Evolutionary conservation across 495 filamentous ascomycete genomes (phyloP), one percentile per base, ranked within the genome.

Genomic region (Podospora sp.): DNA sequence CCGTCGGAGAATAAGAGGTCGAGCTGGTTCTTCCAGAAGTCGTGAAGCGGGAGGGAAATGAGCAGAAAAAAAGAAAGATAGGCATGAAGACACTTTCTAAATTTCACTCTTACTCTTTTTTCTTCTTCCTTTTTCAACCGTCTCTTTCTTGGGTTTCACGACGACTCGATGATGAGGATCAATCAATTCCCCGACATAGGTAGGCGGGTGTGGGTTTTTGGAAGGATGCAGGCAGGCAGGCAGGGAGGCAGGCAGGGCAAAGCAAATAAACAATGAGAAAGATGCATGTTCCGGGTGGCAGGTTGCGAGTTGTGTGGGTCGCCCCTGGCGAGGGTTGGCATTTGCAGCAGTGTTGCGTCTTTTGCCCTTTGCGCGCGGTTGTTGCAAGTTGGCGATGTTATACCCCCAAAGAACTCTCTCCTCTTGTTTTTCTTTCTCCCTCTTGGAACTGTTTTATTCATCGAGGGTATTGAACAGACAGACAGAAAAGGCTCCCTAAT

Each of bases 1-100:
- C 71, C 75, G 71, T 75, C 77, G 62, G 78, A 78, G 73, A 78
- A 81, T 76, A 86, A 87, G 80, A 78, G 85, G 69, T 83, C 78
- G 72, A 84, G 82, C 68, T 87, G 84, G 84, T 87, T 86, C 74
- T 86, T 87, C 74, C 79, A 84, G 69, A 83, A 82, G 76, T 82
- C 76, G 55, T 77, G 24, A 73, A 65, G 58, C 46, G 21, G 22
- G 40, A 46, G 40, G 16, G 40, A 46, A 11, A 16, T 22, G 26
- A 29, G 2, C 16, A 24, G n/a, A 40, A 29, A 35, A 55, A 46
- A 64, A 22, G 61, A 65, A 16, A 68, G 51, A 58, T 40, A 36
- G 16, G 40, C 9, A 46, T 14, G 40, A 46, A 46, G 40, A 46
- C 40, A 14, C 40, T 46, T 12, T 36, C 12, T 18, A 46, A 12